Evolutionary conservation across 352 stramenopile genomes (phyloP).

Genomic region (Pythium aquatile): DNA sequence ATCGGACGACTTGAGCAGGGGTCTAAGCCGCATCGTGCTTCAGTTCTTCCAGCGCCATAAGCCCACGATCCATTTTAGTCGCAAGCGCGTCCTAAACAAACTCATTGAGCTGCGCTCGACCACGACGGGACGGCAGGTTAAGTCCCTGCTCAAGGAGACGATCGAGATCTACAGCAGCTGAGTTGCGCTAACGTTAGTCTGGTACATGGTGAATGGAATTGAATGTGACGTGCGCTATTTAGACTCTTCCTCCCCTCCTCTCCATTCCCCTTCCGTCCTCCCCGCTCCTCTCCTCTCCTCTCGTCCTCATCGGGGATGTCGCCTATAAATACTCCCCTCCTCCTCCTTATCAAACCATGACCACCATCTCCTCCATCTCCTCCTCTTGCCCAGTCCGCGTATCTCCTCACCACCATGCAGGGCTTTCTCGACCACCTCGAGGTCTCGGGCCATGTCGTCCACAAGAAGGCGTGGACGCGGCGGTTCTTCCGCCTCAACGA

Average conservation of each 20-base stretch:
- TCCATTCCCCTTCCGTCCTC: background rate
- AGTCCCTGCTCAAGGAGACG: slow-evolving; percentile 38
- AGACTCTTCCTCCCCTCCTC: background rate
- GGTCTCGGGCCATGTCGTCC: slow-evolving; percentile 20
- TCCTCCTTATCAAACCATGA: background rate
- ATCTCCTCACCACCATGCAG: slow-evolving; percentile 36
- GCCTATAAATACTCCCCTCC: background rate
- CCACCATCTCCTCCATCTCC: background rate
- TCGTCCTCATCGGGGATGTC: background rate
- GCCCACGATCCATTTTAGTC: slow-evolving; percentile 43
- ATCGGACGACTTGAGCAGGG: slow-evolving; percentile 45
- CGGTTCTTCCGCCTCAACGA: slow-evolving; percentile 51
- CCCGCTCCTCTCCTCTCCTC: background rate
- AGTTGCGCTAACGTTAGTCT: slow-evolving; percentile 1
- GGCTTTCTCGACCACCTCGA: slow-evolving; percentile 64
- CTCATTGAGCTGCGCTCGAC: slow-evolving; percentile 28
- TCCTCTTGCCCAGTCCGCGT: background rate
- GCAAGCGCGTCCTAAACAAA: slow-evolving; percentile 37
- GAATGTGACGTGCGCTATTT: slow-evolving; percentile 1
- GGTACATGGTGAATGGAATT: background rate
- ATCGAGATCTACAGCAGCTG: slow-evolving; percentile 29
- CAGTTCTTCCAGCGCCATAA: slow-evolving; percentile 51
- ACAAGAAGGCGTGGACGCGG: slow-evolving; percentile 44
- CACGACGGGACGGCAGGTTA: slow-evolving; percentile 35
- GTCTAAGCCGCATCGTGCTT: slow-evolving; percentile 49